These are phyloP conservation scores for Salix arbutifolia DNA, from an alignment of 345 rosid genomes.

Conservation along the genomic window DNA sequence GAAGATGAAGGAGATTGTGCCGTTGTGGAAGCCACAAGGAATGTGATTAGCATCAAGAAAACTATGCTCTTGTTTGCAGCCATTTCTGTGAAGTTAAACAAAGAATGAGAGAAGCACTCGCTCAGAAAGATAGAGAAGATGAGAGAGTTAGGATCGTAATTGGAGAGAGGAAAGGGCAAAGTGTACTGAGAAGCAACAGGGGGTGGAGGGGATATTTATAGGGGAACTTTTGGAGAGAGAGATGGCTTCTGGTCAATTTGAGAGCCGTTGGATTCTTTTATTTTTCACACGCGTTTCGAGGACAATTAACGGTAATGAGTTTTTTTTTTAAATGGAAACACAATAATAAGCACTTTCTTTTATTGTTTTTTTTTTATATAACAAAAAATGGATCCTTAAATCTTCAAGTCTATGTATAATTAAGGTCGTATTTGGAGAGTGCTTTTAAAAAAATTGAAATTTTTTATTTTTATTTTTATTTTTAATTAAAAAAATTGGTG, in stretches of 20 bases:
- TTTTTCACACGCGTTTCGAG: not conserved
- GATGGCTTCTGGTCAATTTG: not conserved
- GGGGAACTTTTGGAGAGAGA: not conserved
- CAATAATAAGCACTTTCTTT: no score
- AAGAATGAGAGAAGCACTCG: not conserved
- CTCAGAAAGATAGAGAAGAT: not conserved
- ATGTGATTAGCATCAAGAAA: not conserved
- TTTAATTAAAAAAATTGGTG: no score
- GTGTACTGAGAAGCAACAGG: not conserved
- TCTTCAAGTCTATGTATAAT: no score
- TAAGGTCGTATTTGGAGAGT: no score
- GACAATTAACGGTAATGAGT: not conserved
- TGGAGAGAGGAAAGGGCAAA: no score
- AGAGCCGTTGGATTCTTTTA: slow-evolving; percentile 1
- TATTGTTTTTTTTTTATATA: no score
- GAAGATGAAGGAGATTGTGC: slow-evolving; percentile 16
- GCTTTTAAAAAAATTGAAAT: no score
- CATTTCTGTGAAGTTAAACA: not conserved
- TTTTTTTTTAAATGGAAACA: not conserved
- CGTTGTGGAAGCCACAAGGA: not conserved
- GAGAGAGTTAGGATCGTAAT: not conserved
- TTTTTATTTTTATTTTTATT: no score
- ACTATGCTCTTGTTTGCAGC: not conserved
- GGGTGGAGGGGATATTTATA: not conserved
- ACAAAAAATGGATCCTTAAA: no score